Base-by-base conservation (phyloP, 108 stramenopile species). In the Skeletonema costatum region DNA sequence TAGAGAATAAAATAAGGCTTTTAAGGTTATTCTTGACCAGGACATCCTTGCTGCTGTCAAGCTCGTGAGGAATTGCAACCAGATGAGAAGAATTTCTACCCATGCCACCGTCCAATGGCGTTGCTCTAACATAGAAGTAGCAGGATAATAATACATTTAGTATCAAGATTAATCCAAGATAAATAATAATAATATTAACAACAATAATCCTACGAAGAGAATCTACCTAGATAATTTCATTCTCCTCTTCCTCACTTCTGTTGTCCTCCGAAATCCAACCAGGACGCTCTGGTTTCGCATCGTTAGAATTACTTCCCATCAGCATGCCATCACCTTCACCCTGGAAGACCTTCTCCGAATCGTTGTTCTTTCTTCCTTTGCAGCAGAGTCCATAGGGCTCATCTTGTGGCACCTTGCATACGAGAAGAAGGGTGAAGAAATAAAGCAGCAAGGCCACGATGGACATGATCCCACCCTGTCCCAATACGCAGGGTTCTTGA, bases 181-280 rank as follows among this genome's bases (percentile, higher is more conserved):
- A 16, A 4, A 16, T 4, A 46, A 46, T 3, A n/a, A 16, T 46
- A n/a, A 46, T 46, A 25, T 25, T 25, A 16, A n/a, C 3, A 46
- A n/a, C 44, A 46, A 46, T n/a, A 46, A 46, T 46, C 16, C 16
- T 46, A 2, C 0, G 39, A 41, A 46, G 11, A 46, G 16, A 46
- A 16, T 60, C 41, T 12, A 53, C 21, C 30, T 72, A 77, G 32
- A 77, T 77, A 59, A 77, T 66, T 66, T 71, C 64, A 44, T 77
- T 79, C 60, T 73, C 78, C 48, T 74, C 71, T 56, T 56, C 53
- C 53, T 56, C 53, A 41, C 10, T 65, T 9, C 64, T 17, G 10
- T 73, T 32, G 46, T 79, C 66, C 29, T 79, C 78, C 32, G 71
- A 73, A 59, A 79, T 31, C 78, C 78, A 79, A 44, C 41, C 46